These are phyloP conservation scores for Tubosaeta sp. DNA, from an alignment of 768 basidiomycete species.

Conservation along the genomic window DNA sequence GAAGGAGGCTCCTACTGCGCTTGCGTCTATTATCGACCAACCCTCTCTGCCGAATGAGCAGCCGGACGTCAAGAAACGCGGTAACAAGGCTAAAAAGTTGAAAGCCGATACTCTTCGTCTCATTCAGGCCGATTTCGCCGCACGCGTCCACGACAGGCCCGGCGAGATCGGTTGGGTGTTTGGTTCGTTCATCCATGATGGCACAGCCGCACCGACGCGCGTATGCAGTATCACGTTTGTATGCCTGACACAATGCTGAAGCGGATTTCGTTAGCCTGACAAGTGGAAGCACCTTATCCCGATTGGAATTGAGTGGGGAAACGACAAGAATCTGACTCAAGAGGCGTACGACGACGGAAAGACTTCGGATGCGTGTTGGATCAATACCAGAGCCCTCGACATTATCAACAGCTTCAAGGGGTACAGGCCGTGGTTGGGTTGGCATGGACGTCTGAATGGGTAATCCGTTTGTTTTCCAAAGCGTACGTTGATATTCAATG, in stretches of 20 bases:
- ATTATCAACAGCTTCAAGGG: not conserved
- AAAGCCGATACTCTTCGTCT: not conserved
- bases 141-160: too few species aligned
- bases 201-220: not conserved
- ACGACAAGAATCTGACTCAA: not conserved
- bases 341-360: not conserved
- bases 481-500: not conserved
- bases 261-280: not conserved
- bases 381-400: not conserved
- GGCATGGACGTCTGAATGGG: not conserved
- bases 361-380: not conserved
- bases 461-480: not conserved
- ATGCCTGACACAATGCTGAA: not conserved
- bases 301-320: slow-evolving; percentile 4
- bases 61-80: not conserved
- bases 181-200: not conserved
- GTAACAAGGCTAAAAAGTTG: too few species aligned
- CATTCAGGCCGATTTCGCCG: not conserved
- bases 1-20: not conserved
- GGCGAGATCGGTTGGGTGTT: not conserved
- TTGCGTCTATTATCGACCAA: not conserved
- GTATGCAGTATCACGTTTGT: not conserved
- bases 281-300: not conserved
- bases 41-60: not conserved
- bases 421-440: not conserved